Evolutionary conservation across 768 basidiomycete genomes (phyloP).

Genomic region (Cubamyces sp.): DNA sequence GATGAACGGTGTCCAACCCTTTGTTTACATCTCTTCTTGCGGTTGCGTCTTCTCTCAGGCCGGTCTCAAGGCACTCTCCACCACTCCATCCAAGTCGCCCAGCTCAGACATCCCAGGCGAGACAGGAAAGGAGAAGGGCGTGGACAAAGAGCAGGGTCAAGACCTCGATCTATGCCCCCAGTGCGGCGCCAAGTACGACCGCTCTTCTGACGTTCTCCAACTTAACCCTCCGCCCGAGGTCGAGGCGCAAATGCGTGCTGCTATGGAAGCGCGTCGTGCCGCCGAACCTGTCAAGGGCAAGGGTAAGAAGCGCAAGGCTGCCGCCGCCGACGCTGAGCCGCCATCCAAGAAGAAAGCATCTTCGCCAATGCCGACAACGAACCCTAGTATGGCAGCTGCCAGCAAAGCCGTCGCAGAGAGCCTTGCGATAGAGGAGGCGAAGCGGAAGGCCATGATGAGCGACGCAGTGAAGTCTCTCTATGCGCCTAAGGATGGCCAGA

Average conservation of each 20-base stretch:
- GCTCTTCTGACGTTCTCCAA: conserved; percentile 53
- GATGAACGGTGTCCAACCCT: conserved; percentile 90
- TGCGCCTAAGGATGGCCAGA: conserved; percentile 54
- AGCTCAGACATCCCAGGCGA: conserved; percentile 11
- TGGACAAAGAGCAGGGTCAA: conserved; percentile 32
- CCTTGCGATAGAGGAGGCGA: conserved; percentile 80
- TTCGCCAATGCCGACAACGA: conserved; percentile 46
- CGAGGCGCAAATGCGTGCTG: conserved; percentile 56
- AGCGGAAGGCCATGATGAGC: conserved; percentile 83
- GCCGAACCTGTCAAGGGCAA: conserved; percentile 61
- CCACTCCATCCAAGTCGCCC: conserved; percentile 35
- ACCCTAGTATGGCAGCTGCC: conserved; percentile 57
- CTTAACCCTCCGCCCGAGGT: conserved; percentile 78
- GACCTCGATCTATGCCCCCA: conserved; percentile 73
- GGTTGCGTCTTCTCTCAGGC: conserved; percentile 92
- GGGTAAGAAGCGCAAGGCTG: conserved; percentile 58
- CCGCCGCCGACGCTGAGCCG: conserved; percentile 41
- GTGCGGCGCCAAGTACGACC: conserved; percentile 72
- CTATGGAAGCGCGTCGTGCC: conserved; percentile 61
- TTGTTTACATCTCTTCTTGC: conserved; percentile 84
- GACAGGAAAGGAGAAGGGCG: conserved; percentile 28
- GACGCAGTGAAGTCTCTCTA: conserved; percentile 87
- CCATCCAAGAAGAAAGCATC: conserved; percentile 48
- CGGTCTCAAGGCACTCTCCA: conserved; percentile 70
- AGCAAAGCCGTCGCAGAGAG: conserved; percentile 71